phyloP scores from a whole-genome alignment of 345 rosid genomes.

The Hibiscus mutabilis region DNA sequence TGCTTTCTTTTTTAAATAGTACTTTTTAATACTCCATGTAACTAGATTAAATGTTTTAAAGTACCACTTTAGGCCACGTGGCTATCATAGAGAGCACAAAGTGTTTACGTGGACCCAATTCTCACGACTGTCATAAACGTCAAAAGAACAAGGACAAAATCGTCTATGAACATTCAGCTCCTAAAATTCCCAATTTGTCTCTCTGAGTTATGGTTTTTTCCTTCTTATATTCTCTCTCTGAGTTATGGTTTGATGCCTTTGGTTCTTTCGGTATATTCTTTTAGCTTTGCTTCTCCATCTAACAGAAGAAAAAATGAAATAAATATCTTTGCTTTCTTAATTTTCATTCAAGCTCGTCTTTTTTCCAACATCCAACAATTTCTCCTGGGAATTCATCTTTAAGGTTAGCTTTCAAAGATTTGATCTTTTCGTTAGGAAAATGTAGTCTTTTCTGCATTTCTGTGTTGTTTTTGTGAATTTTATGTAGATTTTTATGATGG shows the following conservation, averaged over 20 bases:
- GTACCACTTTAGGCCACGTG: slow-evolving; percentile 15
- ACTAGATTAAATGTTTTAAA: not conserved
- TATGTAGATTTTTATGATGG: not conserved
- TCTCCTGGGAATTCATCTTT: slow-evolving; percentile 7
- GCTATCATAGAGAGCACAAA: not conserved
- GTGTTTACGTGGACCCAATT: slow-evolving; percentile 4
- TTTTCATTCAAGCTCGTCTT: not conserved
- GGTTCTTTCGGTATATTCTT: slow-evolving; percentile 43
- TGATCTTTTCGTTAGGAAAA: not conserved
- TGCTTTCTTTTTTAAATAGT: not conserved
- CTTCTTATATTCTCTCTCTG: not conserved
- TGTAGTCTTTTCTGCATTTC: not conserved
- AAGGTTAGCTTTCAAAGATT: slow-evolving; percentile 2
- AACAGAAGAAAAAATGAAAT: not conserved
- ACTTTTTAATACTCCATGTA: not conserved
- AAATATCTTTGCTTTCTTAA: not conserved
- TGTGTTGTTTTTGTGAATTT: not conserved
- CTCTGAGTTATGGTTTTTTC: not conserved
- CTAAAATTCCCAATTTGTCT: slow-evolving; percentile 16
- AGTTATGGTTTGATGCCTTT: slow-evolving; percentile 1
- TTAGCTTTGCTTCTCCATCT: slow-evolving; percentile 25
- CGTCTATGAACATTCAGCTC: slow-evolving; percentile 5
- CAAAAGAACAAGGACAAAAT: slow-evolving; percentile 13
- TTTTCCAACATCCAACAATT: not conserved
- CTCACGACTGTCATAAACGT: not conserved